Percentiles rank a stretch among this genome's conserved stretches.
Conservation (phyloP, 352 stramenopile genomes). For the Thalassiosira oceanica region DNA sequence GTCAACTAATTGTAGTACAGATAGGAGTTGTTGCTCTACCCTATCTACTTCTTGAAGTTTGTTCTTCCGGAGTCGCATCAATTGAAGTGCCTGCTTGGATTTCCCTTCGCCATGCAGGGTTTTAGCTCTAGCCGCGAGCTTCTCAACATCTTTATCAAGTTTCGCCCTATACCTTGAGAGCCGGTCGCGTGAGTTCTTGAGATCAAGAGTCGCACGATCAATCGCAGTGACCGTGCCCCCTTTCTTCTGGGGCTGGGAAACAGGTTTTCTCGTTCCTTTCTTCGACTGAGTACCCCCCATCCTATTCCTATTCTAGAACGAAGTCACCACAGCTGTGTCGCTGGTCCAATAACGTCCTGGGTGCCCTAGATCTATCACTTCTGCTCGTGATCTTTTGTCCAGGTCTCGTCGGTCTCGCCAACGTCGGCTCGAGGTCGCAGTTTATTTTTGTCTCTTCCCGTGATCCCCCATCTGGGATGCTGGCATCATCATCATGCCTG, state of each 20-base stretch:
- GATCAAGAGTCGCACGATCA: conserved; percentile 80
- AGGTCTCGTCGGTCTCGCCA: too few species aligned
- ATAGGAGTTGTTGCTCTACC: conserved; percentile 76
- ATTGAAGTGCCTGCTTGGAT: conserved; percentile 61
- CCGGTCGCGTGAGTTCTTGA: conserved; percentile 81
- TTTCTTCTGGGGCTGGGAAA: conserved; percentile 10
- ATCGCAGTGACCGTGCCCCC: conserved; percentile 42
- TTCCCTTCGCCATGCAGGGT: conserved; percentile 55
- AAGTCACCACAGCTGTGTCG: too few species aligned
- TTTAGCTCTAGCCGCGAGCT: conserved; percentile 65
- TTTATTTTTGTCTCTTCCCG: too few species aligned
- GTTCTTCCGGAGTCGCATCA: conserved; percentile 73
- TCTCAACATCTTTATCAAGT: conserved; percentile 58
- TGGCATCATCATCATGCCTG: too few species aligned
- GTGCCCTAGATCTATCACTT: too few species aligned
- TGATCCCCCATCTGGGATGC: too few species aligned
- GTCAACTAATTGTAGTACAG: conserved; percentile 75
- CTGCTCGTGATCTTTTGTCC: too few species aligned
- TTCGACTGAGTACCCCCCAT: conserved; percentile 32
- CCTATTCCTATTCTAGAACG: too few species aligned
- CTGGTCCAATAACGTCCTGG: too few species aligned
- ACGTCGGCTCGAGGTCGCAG: too few species aligned
- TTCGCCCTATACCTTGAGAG: conserved; percentile 69
- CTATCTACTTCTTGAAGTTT: conserved; percentile 68
- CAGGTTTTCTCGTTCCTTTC: too few species aligned